phyloP scores from a whole-genome alignment of 129 eudicot genomes.

The Oenanthe sinensis region DNA sequence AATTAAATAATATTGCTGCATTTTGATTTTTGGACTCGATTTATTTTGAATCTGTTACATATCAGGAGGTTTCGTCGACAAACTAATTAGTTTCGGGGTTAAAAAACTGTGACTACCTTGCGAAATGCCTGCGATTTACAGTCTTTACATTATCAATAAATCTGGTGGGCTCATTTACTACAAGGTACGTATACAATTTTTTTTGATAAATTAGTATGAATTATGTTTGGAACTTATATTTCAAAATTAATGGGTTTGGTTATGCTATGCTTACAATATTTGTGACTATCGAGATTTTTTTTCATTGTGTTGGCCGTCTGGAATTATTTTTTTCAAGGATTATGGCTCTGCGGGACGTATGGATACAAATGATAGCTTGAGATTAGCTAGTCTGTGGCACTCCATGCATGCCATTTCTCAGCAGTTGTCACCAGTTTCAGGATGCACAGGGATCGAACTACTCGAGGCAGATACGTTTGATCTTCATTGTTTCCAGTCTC shows the following conservation, averaged over 20 bases:
- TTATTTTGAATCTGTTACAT: background rate
- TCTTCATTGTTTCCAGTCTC: conserved; percentile 98
- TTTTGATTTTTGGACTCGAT: background rate
- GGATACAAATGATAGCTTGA: conserved; percentile 92
- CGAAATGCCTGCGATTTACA: conserved; percentile 76
- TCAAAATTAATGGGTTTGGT: background rate
- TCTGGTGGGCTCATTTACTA: conserved; percentile 97
- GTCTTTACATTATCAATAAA: conserved; percentile 90
- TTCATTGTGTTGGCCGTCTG: conserved; percentile 4
- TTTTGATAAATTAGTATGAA: too few species aligned
- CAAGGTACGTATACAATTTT: conserved; percentile 40
- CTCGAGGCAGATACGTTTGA: conserved; percentile 93
- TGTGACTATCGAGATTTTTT: too few species aligned
- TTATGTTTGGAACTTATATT: background rate
- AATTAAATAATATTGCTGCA: background rate
- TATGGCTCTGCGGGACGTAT: conserved; percentile 93
- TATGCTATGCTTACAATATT: conserved; percentile 9
- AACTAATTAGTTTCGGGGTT: background rate
- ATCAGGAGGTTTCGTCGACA: background rate
- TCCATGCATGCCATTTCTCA: conserved; percentile 99
- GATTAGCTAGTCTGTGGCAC: conserved; percentile 93
- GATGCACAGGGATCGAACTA: conserved; percentile 80
- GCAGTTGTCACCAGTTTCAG: conserved; percentile 75
- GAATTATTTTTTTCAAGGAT: conserved; percentile 31
- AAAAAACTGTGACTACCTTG: background rate